Evolutionary conservation across 176 grass and related monocot species (phyloP), one percentile per base, ranked within the genome.

Genomic region (Neostapfia colusana): DNA sequence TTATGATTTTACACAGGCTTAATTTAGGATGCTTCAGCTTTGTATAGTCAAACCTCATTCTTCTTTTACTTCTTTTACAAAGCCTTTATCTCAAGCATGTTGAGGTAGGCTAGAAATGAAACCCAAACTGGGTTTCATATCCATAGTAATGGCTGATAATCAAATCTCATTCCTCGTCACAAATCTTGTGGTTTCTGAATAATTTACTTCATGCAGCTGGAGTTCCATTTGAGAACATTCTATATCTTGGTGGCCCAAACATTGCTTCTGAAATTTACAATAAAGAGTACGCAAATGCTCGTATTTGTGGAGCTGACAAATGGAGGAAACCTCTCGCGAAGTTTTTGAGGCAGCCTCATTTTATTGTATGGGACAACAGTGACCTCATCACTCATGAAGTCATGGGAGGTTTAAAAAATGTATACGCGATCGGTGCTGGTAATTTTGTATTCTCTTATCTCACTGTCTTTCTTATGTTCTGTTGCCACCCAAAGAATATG

Each of bases 181-280:
- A 31, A 31, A 31, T 8, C 45, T 25, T 64, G 24, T 26, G 24
- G 20, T 61, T 79, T 79, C 27, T 83, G 8, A 38, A 79, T 53
- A 42, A 18, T 72, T 58, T 69, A 31, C 68, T 73, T 65, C 26
- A 77, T 83, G 70, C 89, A 98, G 95, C 91, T 90, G 87, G 87
- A 49, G 77, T 95, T 82, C 83, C 91, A 44, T 62, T 90, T 51
- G 95, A 99, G 78, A 95, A 95, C 56, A 92, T 99, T 86, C 91
- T 99, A 39, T 99, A 99, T 88, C 89, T 99, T 69, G 95, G 95
- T 57, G 95, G 95, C 3, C 95, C 95, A 59, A 99, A 99, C 38
- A 99, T 99, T 49, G 91, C 95, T 63, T 90, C 95, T 16, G 95
- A 99, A 82, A 99, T 99, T 74, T 99, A 99, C 79, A 99, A 99